phyloP scores from a whole-genome alignment of 768 basidiomycete genomes.

The Lentinus brumalis region DNA sequence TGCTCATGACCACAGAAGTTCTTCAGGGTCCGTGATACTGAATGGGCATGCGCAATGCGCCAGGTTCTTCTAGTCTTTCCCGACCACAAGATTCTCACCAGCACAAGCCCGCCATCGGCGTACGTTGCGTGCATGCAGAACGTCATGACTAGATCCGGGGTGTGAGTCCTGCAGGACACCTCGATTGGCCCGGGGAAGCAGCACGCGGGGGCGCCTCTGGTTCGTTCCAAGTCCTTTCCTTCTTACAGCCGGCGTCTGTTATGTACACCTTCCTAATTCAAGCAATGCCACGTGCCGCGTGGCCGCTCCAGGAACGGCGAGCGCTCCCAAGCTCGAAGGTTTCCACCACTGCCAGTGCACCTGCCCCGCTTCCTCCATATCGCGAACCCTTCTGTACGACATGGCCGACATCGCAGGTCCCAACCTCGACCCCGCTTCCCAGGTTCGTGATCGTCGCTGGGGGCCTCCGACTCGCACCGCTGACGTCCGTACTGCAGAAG shows the following conservation, averaged over 20 bases:
- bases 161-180: background rate
- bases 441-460: conserved; percentile 43
- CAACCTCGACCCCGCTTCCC: conserved; percentile 78
- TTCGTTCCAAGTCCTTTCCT: conserved; percentile 9
- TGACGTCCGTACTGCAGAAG: conserved; percentile 50
- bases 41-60: conserved; percentile 10
- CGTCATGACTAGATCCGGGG: background rate
- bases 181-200: background rate
- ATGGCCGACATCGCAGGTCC: conserved; percentile 42
- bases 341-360: background rate
- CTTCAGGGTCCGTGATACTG: conserved; percentile 17
- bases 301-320: conserved; percentile 9
- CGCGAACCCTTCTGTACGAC: conserved; percentile 6
- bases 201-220: background rate
- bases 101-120: background rate
- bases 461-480: conserved; percentile 12
- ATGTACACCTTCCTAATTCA: conserved; percentile 3
- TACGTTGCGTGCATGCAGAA: conserved; percentile 1
- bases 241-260: conserved; percentile 16
- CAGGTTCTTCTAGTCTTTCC: conserved; percentile 13
- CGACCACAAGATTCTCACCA: conserved; percentile 3
- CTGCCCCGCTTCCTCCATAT: background rate
- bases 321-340: background rate
- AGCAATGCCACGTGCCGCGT: conserved; percentile 9
- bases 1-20: conserved; percentile 15